These are phyloP conservation scores for Penicillium pulvis DNA, from an alignment of 495 filamentous ascomycete species.

Conservation along the genomic window DNA sequence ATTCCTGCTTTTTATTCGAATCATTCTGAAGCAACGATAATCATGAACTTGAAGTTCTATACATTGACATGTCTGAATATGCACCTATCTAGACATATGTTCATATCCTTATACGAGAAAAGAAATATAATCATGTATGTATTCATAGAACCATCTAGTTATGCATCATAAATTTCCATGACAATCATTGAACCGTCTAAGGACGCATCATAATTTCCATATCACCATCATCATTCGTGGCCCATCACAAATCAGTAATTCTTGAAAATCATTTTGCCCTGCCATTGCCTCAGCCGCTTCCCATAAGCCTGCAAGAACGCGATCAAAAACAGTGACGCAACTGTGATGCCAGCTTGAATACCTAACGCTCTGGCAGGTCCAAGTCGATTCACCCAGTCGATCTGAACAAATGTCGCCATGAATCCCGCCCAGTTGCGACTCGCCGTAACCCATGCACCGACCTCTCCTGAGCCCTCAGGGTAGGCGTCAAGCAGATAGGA, in stretches of 20 bases:
- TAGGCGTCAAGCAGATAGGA: conserved; percentile 15
- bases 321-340: conserved; percentile 16
- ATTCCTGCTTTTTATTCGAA: conserved; percentile 1
- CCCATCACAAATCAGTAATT: not conserved
- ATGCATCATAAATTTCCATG: not conserved
- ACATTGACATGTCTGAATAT: too few relatives aligned
- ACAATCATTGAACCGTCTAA: too few relatives aligned
- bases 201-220: not conserved
- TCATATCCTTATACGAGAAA: not conserved
- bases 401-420: conserved; percentile 15
- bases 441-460: conserved; percentile 16
- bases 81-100: too few relatives aligned
- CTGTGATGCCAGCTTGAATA: conserved; percentile 16
- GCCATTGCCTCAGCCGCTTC: conserved; percentile 18
- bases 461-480: conserved; percentile 15
- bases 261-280: conserved; percentile 14
- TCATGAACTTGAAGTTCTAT: not conserved
- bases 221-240: not conserved
- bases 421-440: conserved; percentile 16
- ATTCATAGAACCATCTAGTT: not conserved
- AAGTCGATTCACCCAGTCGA: conserved; percentile 9
- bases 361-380: conserved; percentile 17
- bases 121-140: not conserved
- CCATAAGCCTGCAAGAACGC: conserved; percentile 17
- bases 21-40: not conserved